A percentile compares a stretch with the other conserved stretches of the same genome.
Conservation (phyloP, 176 grass and related monocot species). For the Neostapfia colusana region DNA sequence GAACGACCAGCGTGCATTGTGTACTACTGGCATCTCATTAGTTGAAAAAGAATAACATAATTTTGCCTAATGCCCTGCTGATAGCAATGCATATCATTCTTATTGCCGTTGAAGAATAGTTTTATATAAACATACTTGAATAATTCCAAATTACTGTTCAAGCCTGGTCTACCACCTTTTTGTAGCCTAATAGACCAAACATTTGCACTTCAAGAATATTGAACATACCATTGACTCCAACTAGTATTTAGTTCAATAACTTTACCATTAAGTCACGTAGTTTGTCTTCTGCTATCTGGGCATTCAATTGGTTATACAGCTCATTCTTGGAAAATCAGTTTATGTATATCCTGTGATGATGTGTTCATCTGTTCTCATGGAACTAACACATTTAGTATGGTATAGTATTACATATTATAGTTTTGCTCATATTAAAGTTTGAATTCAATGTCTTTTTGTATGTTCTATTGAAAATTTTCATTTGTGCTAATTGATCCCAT, state of each 20-base stretch:
- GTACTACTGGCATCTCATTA: not conserved
- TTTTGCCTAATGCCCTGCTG: not conserved
- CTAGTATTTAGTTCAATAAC: constrained; percentile 6
- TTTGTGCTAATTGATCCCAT: not conserved
- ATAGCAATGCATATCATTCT: not conserved
- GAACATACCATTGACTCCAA: not conserved
- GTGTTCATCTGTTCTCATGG: not conserved
- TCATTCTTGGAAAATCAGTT: not conserved
- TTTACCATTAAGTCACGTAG: not conserved
- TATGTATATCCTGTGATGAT: not conserved
- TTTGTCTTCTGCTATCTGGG: constrained; percentile 2
- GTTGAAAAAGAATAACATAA: not conserved
- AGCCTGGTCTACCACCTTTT: not conserved
- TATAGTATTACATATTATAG: not conserved
- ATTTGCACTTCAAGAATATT: not conserved
- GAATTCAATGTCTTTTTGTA: not conserved
- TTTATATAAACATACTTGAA: not conserved
- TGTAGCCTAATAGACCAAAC: not conserved
- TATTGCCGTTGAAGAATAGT: not conserved
- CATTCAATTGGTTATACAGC: not conserved
- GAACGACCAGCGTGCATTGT: not conserved
- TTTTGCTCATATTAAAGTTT: constrained; percentile 31
- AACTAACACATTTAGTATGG: not conserved
- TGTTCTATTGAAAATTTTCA: not conserved
- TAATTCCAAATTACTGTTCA: constrained; percentile 1